Percentiles rank a stretch among this genome's conserved stretches.
These are phyloP conservation scores for Phytophthora megakarya DNA, from an alignment of 352 stramenopile species.

Conservation along the genomic window DNA sequence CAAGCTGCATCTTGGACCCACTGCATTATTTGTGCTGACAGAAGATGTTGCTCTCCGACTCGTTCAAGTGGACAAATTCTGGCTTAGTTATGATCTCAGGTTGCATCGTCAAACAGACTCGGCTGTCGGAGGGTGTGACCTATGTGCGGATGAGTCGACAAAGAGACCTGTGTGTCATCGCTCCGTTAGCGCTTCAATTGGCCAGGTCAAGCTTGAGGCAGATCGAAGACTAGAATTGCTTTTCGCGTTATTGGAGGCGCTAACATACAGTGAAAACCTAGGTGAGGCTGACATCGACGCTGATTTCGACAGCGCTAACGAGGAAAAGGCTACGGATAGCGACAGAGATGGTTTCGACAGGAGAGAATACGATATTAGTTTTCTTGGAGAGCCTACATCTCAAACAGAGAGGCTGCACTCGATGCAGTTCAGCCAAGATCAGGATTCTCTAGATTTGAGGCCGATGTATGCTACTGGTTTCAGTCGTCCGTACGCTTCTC, in stretches of 20 bases:
- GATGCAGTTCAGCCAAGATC: constrained; percentile 70
- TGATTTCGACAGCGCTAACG: constrained; percentile 34
- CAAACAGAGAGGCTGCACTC: constrained; percentile 65
- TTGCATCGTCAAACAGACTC: constrained; percentile 55
- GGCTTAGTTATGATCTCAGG: constrained; percentile 75
- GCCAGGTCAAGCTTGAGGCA: constrained; percentile 87
- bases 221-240: constrained; percentile 81
- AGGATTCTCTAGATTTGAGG: constrained; percentile 52
- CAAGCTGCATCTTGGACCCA: constrained; percentile 74
- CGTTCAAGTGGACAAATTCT: constrained; percentile 83
- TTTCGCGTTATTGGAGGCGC: constrained; percentile 78
- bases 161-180: constrained; percentile 67
- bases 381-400: constrained; percentile 35
- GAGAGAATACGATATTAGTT: constrained; percentile 39
- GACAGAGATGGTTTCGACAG: constrained; percentile 20
- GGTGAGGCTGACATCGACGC: constrained; percentile 36
- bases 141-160: constrained; percentile 68
- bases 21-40: constrained; percentile 82
- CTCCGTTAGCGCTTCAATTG: constrained; percentile 65
- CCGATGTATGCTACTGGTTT: constrained; percentile 77
- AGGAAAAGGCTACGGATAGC: constrained; percentile 40
- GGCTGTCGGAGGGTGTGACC: constrained; percentile 44
- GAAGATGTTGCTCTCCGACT: constrained; percentile 87
- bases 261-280: constrained; percentile 52
- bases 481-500: constrained; percentile 51